phyloP scores from a whole-genome alignment of 805 yeast species.

The Nakazawaea wyomingensis region DNA sequence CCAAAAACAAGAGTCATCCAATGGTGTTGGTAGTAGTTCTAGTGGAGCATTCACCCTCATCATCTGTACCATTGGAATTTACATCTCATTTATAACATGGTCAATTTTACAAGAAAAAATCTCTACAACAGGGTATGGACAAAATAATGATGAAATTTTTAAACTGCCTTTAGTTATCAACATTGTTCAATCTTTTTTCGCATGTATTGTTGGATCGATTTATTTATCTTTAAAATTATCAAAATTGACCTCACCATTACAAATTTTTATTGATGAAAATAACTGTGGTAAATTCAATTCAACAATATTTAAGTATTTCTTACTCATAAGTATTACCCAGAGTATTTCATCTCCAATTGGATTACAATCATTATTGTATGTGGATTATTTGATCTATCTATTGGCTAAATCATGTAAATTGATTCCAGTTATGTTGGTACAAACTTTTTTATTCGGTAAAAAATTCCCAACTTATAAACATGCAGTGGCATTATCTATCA shows the following conservation, averaged over 20 bases:
- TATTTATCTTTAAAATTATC: slow-evolving; percentile 41
- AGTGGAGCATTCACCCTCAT: slow-evolving; percentile 14
- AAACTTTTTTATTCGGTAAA: slow-evolving; percentile 62
- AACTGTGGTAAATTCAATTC: slow-evolving; percentile 21
- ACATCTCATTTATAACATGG: slow-evolving; percentile 86
- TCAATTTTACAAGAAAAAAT: slow-evolving; percentile 87
- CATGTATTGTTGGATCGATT: slow-evolving; percentile 58
- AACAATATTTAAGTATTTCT: slow-evolving; percentile 30
- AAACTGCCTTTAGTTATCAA: slow-evolving; percentile 78
- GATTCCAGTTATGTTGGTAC: slow-evolving; percentile 90
- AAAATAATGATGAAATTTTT: slow-evolving; percentile 46
- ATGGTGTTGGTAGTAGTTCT: no score
- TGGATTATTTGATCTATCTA: slow-evolving; percentile 78
- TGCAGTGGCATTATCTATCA: slow-evolving; percentile 70
- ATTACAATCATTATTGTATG: slow-evolving; percentile 69
- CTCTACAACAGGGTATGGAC: slow-evolving; percentile 68
- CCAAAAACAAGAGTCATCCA: no score
- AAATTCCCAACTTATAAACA: slow-evolving; percentile 73
- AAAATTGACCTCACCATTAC: slow-evolving; percentile 26
- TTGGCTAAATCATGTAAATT: slow-evolving; percentile 91
- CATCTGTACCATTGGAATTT: slow-evolving; percentile 58
- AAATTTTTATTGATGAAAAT: slow-evolving; percentile 21
- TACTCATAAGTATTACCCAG: slow-evolving; percentile 64
- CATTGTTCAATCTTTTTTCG: slow-evolving; percentile 67
- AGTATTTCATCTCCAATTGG: slow-evolving; percentile 82